phyloP scores from a whole-genome alignment of 306 rosid genomes.

The Myrica gale region DNA sequence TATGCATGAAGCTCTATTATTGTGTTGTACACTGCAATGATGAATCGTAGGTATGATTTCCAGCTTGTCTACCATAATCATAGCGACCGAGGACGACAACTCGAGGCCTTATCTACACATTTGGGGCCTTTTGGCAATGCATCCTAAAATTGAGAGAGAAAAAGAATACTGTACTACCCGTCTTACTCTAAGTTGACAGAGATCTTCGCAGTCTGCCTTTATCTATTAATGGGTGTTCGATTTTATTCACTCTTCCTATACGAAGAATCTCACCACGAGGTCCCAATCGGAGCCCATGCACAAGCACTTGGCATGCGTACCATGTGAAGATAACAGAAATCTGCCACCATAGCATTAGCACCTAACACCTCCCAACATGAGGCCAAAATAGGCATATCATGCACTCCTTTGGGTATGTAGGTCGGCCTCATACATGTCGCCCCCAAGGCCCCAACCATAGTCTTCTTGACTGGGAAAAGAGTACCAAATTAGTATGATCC shows the following conservation, averaged over 20 bases:
- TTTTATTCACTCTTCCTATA: not conserved
- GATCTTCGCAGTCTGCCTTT: no score
- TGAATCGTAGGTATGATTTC: slow-evolving; percentile 17
- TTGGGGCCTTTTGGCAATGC: not conserved
- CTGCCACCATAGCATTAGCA: not conserved
- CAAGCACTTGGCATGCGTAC: slow-evolving; percentile 3
- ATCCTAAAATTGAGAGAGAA: no score
- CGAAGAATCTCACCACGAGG: slow-evolving; percentile 1
- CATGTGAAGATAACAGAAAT: slow-evolving; percentile 22
- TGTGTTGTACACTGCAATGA: slow-evolving; percentile 29
- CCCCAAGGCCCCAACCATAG: not conserved
- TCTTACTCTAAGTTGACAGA: no score
- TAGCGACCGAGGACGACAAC: not conserved
- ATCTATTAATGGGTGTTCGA: slow-evolving; percentile 3
- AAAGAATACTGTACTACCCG: no score
- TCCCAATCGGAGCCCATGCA: slow-evolving; percentile 17
- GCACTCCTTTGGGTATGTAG: not conserved
- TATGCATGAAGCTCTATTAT: slow-evolving; percentile 26
- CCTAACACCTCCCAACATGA: slow-evolving; percentile 1
- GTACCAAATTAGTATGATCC: slow-evolving; percentile 20
- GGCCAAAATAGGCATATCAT: slow-evolving; percentile 1
- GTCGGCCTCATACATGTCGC: no score
- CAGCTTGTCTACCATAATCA: slow-evolving; percentile 21
- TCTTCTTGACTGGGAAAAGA: slow-evolving; percentile 24
- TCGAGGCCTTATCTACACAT: slow-evolving; percentile 16